These are phyloP conservation scores for Penicillium sp. DNA, from an alignment of 2,329 filamentous ascomycete genomes.

Conservation along the genomic window DNA sequence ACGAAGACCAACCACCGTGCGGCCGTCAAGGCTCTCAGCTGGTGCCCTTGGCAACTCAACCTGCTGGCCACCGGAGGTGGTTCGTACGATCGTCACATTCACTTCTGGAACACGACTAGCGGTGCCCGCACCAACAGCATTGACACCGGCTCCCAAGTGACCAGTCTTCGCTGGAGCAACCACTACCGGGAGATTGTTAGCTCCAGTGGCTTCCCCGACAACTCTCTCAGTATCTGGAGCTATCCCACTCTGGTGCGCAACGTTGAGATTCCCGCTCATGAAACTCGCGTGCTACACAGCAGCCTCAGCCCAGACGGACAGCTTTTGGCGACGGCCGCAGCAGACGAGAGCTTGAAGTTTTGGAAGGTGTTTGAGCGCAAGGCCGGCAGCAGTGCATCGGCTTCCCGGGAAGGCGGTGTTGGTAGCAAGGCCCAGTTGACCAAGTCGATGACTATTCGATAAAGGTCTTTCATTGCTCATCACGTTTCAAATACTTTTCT, in stretches of 20 bases:
- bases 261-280: constrained; percentile 94
- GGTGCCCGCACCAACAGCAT: constrained; percentile 98
- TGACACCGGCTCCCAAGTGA: constrained; percentile 95
- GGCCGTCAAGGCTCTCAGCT: constrained; percentile 93
- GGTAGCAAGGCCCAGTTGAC: constrained; percentile 76
- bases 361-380: constrained; percentile 99
- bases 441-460: constrained; percentile 94
- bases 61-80: constrained; percentile 93
- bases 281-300: constrained; percentile 93
- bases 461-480: constrained; percentile 29
- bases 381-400: constrained; percentile 62
- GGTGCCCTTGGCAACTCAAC: constrained; percentile 99
- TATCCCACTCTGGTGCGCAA: constrained; percentile 96
- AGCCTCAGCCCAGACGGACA: constrained; percentile 95
- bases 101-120: constrained; percentile 99
- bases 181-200: constrained; percentile 97
- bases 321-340: constrained; percentile 92
- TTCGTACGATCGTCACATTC: constrained; percentile 94
- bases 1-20: constrained; percentile 99
- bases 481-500: constrained; percentile 5
- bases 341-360: constrained; percentile 97
- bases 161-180: constrained; percentile 90
- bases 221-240: constrained; percentile 98
- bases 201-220: constrained; percentile 97
- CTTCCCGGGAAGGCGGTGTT: constrained; percentile 58